These are phyloP conservation scores for Geosmithia putterillii DNA, from an alignment of 2,329 filamentous ascomycete genomes.

Conservation along the genomic window DNA sequence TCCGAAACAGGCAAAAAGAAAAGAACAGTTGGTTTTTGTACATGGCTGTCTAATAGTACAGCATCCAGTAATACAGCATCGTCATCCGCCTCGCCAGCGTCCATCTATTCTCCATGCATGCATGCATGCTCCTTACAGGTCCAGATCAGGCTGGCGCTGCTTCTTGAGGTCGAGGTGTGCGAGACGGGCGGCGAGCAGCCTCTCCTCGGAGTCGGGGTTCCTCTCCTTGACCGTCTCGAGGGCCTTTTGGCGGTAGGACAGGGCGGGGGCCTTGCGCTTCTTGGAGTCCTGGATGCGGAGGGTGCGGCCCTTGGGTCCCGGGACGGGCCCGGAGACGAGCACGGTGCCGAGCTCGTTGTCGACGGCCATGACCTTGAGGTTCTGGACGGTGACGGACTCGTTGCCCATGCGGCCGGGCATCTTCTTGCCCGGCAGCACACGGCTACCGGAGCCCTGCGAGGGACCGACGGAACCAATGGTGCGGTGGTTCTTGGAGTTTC, in stretches of 20 bases:
- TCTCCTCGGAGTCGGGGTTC: constrained; percentile 30
- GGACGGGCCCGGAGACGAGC: constrained; percentile 75
- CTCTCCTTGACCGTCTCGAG: constrained; percentile 29
- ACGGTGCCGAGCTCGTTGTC: constrained; percentile 80
- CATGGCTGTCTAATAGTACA: not conserved
- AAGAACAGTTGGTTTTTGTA: not conserved
- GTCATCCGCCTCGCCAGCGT: not conserved
- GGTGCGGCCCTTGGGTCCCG: constrained; percentile 75
- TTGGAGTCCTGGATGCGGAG: constrained; percentile 83
- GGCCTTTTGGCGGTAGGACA: constrained; percentile 34
- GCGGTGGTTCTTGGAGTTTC: constrained; percentile 89
- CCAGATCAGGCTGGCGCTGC: constrained; percentile 11
- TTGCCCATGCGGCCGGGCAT: constrained; percentile 97
- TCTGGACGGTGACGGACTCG: constrained; percentile 79
- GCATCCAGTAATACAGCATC: not conserved
- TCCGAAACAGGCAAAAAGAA: not conserved
- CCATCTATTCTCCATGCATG: not conserved
- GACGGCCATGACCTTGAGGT: constrained; percentile 77
- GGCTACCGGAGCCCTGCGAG: constrained; percentile 81
- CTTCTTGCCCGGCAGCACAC: constrained; percentile 91
- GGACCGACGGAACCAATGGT: constrained; percentile 83
- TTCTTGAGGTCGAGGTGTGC: constrained; percentile 42
- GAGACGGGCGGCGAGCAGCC: constrained; percentile 34
- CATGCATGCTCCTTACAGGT: not conserved
- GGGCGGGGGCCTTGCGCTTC: constrained; percentile 57